These are phyloP conservation scores for Rusavskia elegans DNA, from an alignment of 495 filamentous ascomycete species.

Conservation along the genomic window DNA sequence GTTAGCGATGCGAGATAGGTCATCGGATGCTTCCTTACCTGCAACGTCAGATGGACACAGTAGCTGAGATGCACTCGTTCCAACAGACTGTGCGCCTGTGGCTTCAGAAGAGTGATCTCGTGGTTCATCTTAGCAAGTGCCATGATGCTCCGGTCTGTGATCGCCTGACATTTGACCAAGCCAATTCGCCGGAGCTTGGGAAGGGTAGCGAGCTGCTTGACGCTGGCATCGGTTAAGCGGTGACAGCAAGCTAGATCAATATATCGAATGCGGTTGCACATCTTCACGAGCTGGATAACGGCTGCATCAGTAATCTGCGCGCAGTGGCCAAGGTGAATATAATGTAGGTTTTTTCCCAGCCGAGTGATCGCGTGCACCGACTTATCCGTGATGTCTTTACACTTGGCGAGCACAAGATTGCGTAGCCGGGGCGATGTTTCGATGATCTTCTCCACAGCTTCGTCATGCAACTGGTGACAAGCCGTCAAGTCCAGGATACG, in stretches of 20 bases:
- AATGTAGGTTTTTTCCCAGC: constrained; percentile 91
- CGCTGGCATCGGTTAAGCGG: constrained; percentile 73
- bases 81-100: constrained; percentile 40
- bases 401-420: constrained; percentile 89
- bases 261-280: constrained; percentile 88
- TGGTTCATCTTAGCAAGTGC: constrained; percentile 53
- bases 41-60: constrained; percentile 64
- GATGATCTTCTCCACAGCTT: constrained; percentile 74
- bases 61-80: constrained; percentile 97
- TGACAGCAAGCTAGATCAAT: constrained; percentile 93
- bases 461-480: constrained; percentile 67
- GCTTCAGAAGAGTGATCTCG: constrained; percentile 20
- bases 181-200: constrained; percentile 91
- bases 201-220: constrained; percentile 68
- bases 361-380: constrained; percentile 74
- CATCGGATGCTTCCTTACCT: constrained; percentile 35
- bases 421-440: constrained; percentile 72
- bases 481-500: constrained; percentile 90
- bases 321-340: constrained; percentile 91
- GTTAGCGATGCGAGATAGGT: constrained; percentile 13
- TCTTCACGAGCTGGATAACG: constrained; percentile 64
- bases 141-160: constrained; percentile 77
- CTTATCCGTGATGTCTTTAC: constrained; percentile 76
- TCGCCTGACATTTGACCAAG: constrained; percentile 78
- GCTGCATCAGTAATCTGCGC: constrained; percentile 74